Conservation (phyloP, 2,329 filamentous ascomycete species). For the Scedosporium dehoogii region DNA sequence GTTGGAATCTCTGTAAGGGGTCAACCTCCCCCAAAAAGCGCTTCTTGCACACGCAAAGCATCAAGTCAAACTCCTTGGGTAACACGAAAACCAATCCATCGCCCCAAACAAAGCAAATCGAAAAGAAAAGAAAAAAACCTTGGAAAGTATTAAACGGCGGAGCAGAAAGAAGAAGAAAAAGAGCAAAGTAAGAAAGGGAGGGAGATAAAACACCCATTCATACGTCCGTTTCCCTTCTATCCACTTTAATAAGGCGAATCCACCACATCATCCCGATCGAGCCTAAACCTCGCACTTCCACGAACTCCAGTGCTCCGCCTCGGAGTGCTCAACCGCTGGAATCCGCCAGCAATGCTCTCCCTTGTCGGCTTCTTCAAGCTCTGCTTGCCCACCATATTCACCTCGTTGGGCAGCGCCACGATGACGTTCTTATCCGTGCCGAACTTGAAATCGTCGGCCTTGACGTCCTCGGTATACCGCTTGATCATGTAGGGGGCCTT, state of each 20-base stretch:
- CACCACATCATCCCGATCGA: slow-evolving; percentile 76
- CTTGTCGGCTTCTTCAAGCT: slow-evolving; percentile 79
- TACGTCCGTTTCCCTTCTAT: background rate
- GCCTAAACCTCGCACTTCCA: slow-evolving; percentile 56
- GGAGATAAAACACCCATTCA: slow-evolving; percentile 2
- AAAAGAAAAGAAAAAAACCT: too few relatives aligned
- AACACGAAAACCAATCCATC: background rate
- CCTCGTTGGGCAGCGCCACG: slow-evolving; percentile 90
- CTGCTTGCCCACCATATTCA: slow-evolving; percentile 90
- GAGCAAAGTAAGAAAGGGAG: slow-evolving; percentile 10
- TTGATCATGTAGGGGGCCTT: slow-evolving; percentile 95
- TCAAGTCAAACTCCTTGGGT: background rate
- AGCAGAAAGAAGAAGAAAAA: too few relatives aligned
- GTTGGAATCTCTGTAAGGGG: background rate
- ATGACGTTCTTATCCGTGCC: slow-evolving; percentile 97
- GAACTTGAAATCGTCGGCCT: slow-evolving; percentile 97
- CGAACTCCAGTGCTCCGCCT: slow-evolving; percentile 39
- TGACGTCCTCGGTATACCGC: slow-evolving; percentile 88
- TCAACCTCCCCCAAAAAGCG: background rate
- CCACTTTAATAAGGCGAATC: slow-evolving; percentile 50
- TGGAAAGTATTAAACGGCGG: too few relatives aligned
- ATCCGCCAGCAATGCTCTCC: slow-evolving; percentile 74
- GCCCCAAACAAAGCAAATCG: background rate
- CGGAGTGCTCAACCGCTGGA: slow-evolving; percentile 26
- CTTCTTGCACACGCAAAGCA: background rate